A percentile compares a stretch with the other conserved stretches of the same genome.
Conservation (phyloP, 345 rosid genomes). For the Passiflora organensis region DNA sequence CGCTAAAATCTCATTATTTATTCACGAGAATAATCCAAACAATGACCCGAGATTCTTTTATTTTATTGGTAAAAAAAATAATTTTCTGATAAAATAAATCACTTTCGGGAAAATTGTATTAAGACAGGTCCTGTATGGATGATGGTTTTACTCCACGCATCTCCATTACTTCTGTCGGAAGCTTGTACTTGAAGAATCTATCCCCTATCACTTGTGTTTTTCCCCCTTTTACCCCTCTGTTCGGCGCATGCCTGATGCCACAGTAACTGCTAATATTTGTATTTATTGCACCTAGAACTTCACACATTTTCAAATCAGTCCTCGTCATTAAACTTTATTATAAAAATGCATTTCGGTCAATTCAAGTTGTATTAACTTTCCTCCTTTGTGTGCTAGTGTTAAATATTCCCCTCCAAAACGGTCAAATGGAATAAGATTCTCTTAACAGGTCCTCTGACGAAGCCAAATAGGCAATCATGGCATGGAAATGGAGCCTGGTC, state of each 20-base stretch:
- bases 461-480: conserved; percentile 16
- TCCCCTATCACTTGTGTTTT: neutral
- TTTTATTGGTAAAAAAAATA: neutral
- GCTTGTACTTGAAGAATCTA: conserved; percentile 31
- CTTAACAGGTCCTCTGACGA: conserved; percentile 17
- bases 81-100: neutral
- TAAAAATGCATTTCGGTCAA: neutral
- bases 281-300: too few species aligned
- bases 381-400: neutral
- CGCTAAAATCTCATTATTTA: neutral
- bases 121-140: conserved; percentile 9
- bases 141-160: conserved; percentile 39
- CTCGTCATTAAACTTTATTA: too few species aligned
- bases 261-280: too few species aligned
- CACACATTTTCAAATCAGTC: too few species aligned
- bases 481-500: conserved; percentile 18
- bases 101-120: neutral
- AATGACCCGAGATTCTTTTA: neutral
- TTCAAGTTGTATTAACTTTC: neutral
- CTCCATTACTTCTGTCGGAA: conserved; percentile 42
- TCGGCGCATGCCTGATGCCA: too few species aligned
- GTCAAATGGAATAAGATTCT: conserved; percentile 30
- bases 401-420: neutral
- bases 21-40: neutral
- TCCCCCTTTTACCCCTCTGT: neutral